Conservation (phyloP, 331 rosid species). For the Cydonia oblonga region DNA sequence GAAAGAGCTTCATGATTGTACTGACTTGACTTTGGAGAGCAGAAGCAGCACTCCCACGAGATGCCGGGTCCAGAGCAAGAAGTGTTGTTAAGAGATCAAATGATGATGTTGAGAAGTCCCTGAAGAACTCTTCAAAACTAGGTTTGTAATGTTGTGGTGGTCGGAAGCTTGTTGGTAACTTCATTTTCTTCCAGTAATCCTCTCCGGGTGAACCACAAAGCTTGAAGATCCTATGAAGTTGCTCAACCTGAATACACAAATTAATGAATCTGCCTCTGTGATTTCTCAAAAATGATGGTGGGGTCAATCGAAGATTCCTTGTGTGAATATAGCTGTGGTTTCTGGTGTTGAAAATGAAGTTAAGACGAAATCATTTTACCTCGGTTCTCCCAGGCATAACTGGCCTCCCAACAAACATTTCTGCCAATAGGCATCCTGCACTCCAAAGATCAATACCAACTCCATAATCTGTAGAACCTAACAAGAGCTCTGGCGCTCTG, state of each 20-base stretch:
- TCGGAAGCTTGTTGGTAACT: constrained; percentile 37
- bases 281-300: neutral
- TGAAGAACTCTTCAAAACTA: constrained; percentile 36
- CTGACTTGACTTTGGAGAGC: constrained; percentile 52
- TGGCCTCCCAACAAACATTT: constrained; percentile 61
- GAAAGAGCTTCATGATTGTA: neutral
- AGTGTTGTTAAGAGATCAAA: constrained; percentile 44
- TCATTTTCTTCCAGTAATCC: constrained; percentile 48
- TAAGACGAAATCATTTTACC: constrained; percentile 24
- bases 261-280: neutral
- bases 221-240: constrained; percentile 67
- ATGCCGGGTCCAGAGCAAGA: constrained; percentile 41
- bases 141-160: constrained; percentile 45
- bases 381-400: constrained; percentile 69
- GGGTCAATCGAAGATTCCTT: neutral
- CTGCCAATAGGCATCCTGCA: constrained; percentile 58
- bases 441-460: constrained; percentile 82
- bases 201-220: constrained; percentile 64
- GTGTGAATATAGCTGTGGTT: neutral
- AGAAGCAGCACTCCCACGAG: constrained; percentile 52
- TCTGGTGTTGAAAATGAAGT: neutral
- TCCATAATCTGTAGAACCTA: constrained; percentile 70
- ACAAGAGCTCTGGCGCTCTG: constrained; percentile 73
- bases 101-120: constrained; percentile 40
- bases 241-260: constrained; percentile 43